Evolutionary conservation across 2,329 filamentous ascomycete genomes (phyloP).

Genomic region (Arthrobotrys sphaeroides): DNA sequence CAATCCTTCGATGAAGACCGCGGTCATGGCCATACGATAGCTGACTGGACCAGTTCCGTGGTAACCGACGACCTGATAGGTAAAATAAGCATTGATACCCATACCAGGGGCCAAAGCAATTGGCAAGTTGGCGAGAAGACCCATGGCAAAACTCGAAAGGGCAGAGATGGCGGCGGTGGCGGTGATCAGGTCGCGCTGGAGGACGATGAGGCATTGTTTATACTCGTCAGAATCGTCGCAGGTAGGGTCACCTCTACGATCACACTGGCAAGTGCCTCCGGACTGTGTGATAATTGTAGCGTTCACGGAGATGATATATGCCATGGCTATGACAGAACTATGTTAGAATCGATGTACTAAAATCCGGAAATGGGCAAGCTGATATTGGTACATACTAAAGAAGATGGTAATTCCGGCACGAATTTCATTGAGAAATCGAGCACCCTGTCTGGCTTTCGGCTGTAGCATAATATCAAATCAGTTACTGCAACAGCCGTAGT

Average conservation of each 20-base stretch:
- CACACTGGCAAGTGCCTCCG: constrained; percentile 45
- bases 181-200: constrained; percentile 83
- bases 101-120: constrained; percentile 78
- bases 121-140: constrained; percentile 80
- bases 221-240: constrained; percentile 64
- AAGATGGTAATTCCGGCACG: constrained; percentile 79
- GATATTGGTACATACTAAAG: constrained; percentile 40
- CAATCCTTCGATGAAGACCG: constrained; percentile 87
- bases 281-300: constrained; percentile 39
- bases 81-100: constrained; percentile 88
- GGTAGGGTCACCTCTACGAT: constrained; percentile 1
- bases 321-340: constrained; percentile 69
- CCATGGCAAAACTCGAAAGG: constrained; percentile 83
- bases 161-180: constrained; percentile 85
- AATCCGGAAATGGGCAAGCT: background rate
- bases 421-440: constrained; percentile 83
- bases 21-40: constrained; percentile 79
- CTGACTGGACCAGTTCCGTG: constrained; percentile 78
- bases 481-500: background rate
- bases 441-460: constrained; percentile 75
- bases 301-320: constrained; percentile 75
- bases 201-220: constrained; percentile 69
- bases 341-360: background rate
- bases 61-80: constrained; percentile 78
- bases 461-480: constrained; percentile 61